phyloP scores from a whole-genome alignment of 108 stramenopile species.

The Pseudonitzschia multiseries region DNA sequence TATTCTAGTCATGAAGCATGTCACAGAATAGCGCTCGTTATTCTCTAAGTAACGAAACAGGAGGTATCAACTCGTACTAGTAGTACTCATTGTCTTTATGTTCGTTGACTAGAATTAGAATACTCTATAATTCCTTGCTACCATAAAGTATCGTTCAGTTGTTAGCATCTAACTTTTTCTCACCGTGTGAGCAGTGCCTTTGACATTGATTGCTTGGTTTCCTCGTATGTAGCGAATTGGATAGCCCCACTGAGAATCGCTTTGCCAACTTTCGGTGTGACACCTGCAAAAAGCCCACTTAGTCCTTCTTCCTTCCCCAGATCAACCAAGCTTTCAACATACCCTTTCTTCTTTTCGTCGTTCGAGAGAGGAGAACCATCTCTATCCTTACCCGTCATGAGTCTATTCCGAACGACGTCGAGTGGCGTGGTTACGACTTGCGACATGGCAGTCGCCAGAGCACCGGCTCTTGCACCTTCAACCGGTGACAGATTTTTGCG shows the following conservation, averaged over 20 bases:
- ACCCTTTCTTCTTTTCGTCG: conserved; percentile 21
- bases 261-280: conserved; percentile 69
- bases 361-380: not conserved
- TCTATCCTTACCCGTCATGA: conserved; percentile 45
- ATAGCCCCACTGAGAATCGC: conserved; percentile 80
- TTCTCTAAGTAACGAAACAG: too few species aligned
- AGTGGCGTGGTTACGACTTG: conserved; percentile 77
- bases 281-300: conserved; percentile 68
- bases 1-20: too few species aligned
- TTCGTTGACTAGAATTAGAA: too few species aligned
- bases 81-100: too few species aligned
- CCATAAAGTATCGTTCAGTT: not conserved
- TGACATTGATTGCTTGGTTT: conserved; percentile 73
- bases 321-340: conserved; percentile 43
- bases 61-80: too few species aligned
- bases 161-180: not conserved
- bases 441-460: conserved; percentile 64
- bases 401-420: conserved; percentile 77
- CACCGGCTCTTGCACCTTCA: conserved; percentile 71
- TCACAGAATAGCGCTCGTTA: too few species aligned
- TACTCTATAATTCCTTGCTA: too few species aligned
- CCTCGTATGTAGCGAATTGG: conserved; percentile 89
- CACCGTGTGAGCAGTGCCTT: not conserved
- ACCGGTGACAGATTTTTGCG: conserved; percentile 48
- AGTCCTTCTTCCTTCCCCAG: conserved; percentile 66